These are phyloP conservation scores for Paecilomyces formosus DNA, from an alignment of 2,329 filamentous ascomycete genomes.

Conservation along the genomic window DNA sequence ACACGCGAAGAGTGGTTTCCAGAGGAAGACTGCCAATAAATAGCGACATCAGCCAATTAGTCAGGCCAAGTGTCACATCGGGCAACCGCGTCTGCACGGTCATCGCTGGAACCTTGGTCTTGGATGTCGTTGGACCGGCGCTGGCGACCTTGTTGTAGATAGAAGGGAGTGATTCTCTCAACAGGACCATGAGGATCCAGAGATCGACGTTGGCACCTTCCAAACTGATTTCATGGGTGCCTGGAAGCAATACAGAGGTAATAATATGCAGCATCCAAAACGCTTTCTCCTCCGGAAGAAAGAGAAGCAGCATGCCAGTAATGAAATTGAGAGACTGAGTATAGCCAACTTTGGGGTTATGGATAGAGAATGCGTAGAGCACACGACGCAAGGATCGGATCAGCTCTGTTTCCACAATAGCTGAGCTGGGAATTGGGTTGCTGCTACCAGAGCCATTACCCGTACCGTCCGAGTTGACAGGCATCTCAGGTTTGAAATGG, in stretches of 20 bases:
- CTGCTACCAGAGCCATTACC: slow-evolving; percentile 23
- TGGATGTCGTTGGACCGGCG: slow-evolving; percentile 43
- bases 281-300: slow-evolving; percentile 83
- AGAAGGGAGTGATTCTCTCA: slow-evolving; percentile 72
- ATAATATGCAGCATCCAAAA: slow-evolving; percentile 94
- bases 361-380: slow-evolving; percentile 79
- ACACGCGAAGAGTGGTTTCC: slow-evolving; percentile 83
- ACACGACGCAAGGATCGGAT: slow-evolving; percentile 77
- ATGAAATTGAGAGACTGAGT: slow-evolving; percentile 96
- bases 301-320: slow-evolving; percentile 79
- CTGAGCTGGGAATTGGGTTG: slow-evolving; percentile 26
- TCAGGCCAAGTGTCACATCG: slow-evolving; percentile 85
- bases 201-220: slow-evolving; percentile 92
- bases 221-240: slow-evolving; percentile 82
- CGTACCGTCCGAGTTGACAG: slow-evolving; percentile 7
- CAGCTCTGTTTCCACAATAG: slow-evolving; percentile 62
- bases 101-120: slow-evolving; percentile 34
- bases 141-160: slow-evolving; percentile 85
- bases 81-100: slow-evolving; percentile 55
- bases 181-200: slow-evolving; percentile 80
- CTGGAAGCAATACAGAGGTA: slow-evolving; percentile 78
- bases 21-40: slow-evolving; percentile 90
- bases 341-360: slow-evolving; percentile 88
- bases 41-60: slow-evolving; percentile 96
- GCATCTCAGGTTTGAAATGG: slow-evolving; percentile 65